Evolutionary conservation across 164 flowering plant genomes (phyloP).

Genomic region (Aristolochia contorta): DNA sequence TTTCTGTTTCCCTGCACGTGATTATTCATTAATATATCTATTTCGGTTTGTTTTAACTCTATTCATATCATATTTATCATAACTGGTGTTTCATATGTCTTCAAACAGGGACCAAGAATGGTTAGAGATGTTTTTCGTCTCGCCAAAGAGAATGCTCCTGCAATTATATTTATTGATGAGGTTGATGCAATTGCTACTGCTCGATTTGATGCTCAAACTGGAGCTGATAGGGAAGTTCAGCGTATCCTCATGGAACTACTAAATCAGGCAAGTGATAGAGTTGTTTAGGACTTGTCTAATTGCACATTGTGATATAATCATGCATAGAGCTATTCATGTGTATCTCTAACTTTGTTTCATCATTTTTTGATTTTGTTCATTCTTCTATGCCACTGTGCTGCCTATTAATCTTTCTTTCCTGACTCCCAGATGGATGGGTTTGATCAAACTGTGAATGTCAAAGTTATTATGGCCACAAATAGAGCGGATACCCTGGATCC

Average conservation of each 20-base stretch:
- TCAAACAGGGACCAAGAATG: conserved; percentile 82
- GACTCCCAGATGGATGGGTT: conserved; percentile 87
- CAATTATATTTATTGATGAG: conserved; percentile 95
- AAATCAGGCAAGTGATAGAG: conserved; percentile 51
- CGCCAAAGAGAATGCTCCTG: conserved; percentile 97
- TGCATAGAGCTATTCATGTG: neutral
- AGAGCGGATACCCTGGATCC: conserved; percentile 97
- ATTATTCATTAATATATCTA: too few species aligned
- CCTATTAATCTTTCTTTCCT: neutral
- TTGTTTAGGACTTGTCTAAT: neutral
- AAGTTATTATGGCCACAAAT: conserved; percentile 98
- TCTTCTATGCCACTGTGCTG: neutral
- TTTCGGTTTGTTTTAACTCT: neutral
- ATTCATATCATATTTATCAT: neutral
- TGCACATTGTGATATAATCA: neutral
- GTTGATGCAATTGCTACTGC: conserved; percentile 99
- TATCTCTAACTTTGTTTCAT: neutral
- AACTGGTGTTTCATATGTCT: neutral
- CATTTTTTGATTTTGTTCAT: neutral
- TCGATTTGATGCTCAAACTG: conserved; percentile 98
- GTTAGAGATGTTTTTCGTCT: conserved; percentile 97
- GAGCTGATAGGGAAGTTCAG: conserved; percentile 99
- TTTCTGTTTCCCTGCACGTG: too few species aligned
- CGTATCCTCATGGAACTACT: conserved; percentile 92
- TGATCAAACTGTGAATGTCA: conserved; percentile 94